These are phyloP conservation scores for Phallus indusiatus DNA, from an alignment of 768 basidiomycete species.

Conservation along the genomic window DNA sequence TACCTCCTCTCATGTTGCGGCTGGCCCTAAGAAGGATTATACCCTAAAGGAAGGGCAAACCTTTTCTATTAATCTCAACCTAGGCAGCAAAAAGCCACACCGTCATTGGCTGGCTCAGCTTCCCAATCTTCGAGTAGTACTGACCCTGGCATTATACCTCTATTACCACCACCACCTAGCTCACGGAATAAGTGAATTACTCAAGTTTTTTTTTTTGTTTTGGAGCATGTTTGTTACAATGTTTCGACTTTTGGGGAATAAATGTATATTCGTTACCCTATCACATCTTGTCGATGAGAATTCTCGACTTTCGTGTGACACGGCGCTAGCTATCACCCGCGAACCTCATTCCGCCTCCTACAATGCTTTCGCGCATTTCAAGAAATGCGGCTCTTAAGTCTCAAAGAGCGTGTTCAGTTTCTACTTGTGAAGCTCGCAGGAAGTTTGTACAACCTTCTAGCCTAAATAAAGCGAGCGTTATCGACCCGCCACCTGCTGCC, in stretches of 20 bases:
- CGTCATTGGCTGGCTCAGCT: conserved; percentile 29
- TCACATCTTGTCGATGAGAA: too few relatives aligned
- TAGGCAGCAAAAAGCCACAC: conserved; percentile 51
- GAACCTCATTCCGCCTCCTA: background rate
- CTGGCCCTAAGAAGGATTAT: conserved; percentile 87
- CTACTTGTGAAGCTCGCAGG: conserved; percentile 28
- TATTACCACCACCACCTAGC: conserved; percentile 80
- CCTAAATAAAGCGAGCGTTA: conserved; percentile 73
- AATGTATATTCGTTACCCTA: background rate
- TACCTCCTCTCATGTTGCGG: conserved; percentile 58
- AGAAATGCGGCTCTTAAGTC: conserved; percentile 3
- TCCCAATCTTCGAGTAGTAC: conserved; percentile 13
- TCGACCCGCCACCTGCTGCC: conserved; percentile 61
- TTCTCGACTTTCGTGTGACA: background rate
- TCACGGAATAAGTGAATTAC: conserved; percentile 28
- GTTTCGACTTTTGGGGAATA: background rate
- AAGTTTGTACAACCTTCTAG: conserved; percentile 74
- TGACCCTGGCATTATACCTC: conserved; percentile 39
- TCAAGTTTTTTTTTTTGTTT: background rate
- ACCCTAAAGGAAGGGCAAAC: conserved; percentile 92
- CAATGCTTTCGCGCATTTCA: conserved; percentile 19
- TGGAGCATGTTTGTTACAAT: background rate
- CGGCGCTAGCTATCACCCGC: background rate
- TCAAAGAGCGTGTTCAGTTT: background rate
- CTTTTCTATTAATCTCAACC: conserved; percentile 76